Percentiles rank a stretch among this genome's conserved stretches.
phyloP scores from a whole-genome alignment of 108 stramenopile species.

The Nannochloropsis salina region DNA sequence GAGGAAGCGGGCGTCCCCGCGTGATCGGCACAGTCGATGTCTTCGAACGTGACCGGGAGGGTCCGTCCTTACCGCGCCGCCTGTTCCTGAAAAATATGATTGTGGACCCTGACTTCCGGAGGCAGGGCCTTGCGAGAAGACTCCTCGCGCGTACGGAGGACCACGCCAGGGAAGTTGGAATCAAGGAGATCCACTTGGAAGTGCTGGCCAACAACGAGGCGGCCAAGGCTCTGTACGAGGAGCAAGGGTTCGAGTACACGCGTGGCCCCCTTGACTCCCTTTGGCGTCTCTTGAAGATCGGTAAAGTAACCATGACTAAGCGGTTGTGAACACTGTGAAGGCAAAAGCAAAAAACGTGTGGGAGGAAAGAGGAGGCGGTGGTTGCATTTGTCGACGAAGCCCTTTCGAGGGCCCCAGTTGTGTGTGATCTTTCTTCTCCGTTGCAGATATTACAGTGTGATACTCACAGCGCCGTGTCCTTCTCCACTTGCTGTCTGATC shows the following conservation, averaged over 20 bases:
- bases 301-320: neutral
- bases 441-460: too few relatives aligned
- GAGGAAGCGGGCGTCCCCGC: neutral
- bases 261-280: neutral
- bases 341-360: too few relatives aligned
- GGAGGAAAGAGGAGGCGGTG: too few relatives aligned
- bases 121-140: neutral
- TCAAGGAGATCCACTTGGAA: neutral
- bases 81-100: conserved; percentile 5
- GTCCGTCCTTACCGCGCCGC: neutral
- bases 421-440: too few relatives aligned
- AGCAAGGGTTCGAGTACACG: neutral
- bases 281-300: neutral
- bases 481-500: too few relatives aligned
- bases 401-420: too few relatives aligned
- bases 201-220: neutral
- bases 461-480: too few relatives aligned
- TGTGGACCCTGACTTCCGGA: neutral
- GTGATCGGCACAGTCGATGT: neutral
- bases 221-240: neutral
- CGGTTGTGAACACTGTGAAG: neutral
- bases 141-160: neutral
- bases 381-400: too few relatives aligned
- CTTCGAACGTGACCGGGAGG: neutral
- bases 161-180: neutral